Base-by-base conservation (phyloP, 2,329 filamentous ascomycete species). In the Aspergillus tanneri region DNA sequence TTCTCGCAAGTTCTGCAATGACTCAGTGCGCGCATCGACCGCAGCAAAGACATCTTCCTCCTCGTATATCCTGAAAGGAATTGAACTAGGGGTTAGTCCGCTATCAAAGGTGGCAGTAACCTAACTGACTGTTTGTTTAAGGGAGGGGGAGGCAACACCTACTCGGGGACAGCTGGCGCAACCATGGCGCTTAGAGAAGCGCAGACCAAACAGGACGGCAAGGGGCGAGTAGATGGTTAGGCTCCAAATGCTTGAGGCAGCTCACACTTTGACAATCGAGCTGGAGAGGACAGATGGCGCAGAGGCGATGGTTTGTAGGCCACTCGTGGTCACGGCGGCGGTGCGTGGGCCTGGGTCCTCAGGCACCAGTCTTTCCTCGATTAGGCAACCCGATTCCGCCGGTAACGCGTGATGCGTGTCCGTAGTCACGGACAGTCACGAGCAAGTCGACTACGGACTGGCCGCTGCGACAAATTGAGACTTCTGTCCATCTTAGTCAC, bases 11-110 rank as follows among this genome's bases (percentile, higher is more conserved):
- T 84, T 83, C 58, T 87, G 80, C 30, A 99, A 81, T 35, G 88
- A 88, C 67, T 99, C 93, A 60, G 92, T 95, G 69, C 93, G 86
- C 61, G 90, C 85, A 67, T 96, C 91, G 70, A 96, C 86, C 43
- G 92, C 89, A 62, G 95, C 66, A 53, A 66, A 90, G 66, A 95
- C 87, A 53, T 95, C 81, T 56, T 93, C 83, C 72, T 96, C 90
- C 75, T 99, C 93, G 62, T 91, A 92, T 64, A 99, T 86, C 73
- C 93, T 97, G 46, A 10, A 39, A 12, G 18, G 46, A 46, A 42
- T n/a, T 24, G 30, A 5, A 3, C 24, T 23, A 39, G 25, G 35
- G 25, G 57, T 68, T 38, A 68, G 58, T 50, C 22, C 27, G 21
- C 27, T 28, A 50, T 39, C 19, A 39, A 32, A 30, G 43, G 8